A percentile compares a stretch with the other conserved stretches of the same genome.
Evolutionary conservation across 2,329 filamentous ascomycete genomes (phyloP).

Genomic region (Neonectria neomacrospora): DNA sequence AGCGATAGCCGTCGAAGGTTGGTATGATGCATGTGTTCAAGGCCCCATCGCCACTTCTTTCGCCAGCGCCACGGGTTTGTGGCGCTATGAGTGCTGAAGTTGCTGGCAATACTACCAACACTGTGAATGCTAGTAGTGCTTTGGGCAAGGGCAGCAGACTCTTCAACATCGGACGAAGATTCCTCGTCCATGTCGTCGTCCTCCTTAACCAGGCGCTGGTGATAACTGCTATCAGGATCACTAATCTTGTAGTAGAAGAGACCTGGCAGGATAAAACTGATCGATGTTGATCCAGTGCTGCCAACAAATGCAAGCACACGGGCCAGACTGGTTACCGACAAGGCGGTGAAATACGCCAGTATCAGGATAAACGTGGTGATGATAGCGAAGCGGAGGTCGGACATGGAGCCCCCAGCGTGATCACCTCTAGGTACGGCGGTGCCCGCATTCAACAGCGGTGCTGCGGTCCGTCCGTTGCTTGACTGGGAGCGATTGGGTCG

Average conservation of each 20-base stretch:
- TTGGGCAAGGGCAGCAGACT: slow-evolving; percentile 55
- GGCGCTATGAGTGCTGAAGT: slow-evolving; percentile 41
- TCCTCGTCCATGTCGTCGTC: slow-evolving; percentile 82
- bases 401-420: slow-evolving; percentile 72
- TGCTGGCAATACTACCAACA: slow-evolving; percentile 50
- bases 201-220: slow-evolving; percentile 89
- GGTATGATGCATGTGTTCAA: slow-evolving; percentile 72
- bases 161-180: slow-evolving; percentile 62
- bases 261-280: slow-evolving; percentile 95
- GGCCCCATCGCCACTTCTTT: slow-evolving; percentile 68
- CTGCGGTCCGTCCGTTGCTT: slow-evolving; percentile 52
- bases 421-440: slow-evolving; percentile 57
- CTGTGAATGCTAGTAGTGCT: slow-evolving; percentile 60
- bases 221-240: slow-evolving; percentile 84
- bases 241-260: slow-evolving; percentile 99
- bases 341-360: slow-evolving; percentile 85
- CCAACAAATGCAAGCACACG: slow-evolving; percentile 95
- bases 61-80: slow-evolving; percentile 60
- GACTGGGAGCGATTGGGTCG: slow-evolving; percentile 67
- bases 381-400: slow-evolving; percentile 87
- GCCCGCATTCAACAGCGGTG: slow-evolving; percentile 53
- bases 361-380: slow-evolving; percentile 90
- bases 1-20: slow-evolving; percentile 78
- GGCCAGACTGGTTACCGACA: slow-evolving; percentile 90
- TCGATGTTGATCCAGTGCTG: slow-evolving; percentile 92